Base-by-base conservation (phyloP, 148 eudicot species). In the Rhododendron williamsianum region DNA sequence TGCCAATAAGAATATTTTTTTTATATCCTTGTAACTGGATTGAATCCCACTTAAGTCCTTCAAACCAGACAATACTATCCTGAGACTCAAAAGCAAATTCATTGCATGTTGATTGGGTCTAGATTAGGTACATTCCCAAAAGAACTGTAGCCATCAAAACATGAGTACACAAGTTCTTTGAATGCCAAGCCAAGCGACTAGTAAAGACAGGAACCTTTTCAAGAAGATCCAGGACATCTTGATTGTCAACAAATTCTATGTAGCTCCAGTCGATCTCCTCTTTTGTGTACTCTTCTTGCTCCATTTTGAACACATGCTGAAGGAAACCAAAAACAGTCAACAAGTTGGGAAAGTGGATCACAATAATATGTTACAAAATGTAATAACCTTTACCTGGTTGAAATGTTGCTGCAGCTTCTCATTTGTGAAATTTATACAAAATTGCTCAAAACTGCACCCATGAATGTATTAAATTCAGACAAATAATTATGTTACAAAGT, bases 341-440 rank as follows among this genome's bases (percentile, higher is more conserved):
- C 4, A 49, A 43, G 8, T 46, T 72, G 80, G 48, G 63, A 67
- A 73, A 71, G 52, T 38, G 49, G 67, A 52, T 54, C 63, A 74
- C 52, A 74, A 38, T 41, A 69, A 18, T 18, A 18, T 65, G 41
- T 33, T 43, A 16, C 80, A 51, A 84, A 84, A 71, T 16, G 76
- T 52, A 18, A 56, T n/a, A 69, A 65, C 51, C 25, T n/a, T 6
- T 84, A 97, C 99, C 98, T 97, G 98, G 88, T 97, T 97, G 86
- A 97, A 97, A 91, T 97, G 98, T 85, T 97, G 99, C 87, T 97
- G 99, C 85, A 97, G 91, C 93, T 97, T 97, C 90, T 97, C 98
- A 89, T 97, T 97, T 63, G 99, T 97, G 87, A 89, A 97, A 89
- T 97, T 97, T 89, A 97, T 97, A 87, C 99, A 97, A 78, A 97